phyloP scores from a whole-genome alignment of 257 asterid species.

The Jasminum sambac region DNA sequence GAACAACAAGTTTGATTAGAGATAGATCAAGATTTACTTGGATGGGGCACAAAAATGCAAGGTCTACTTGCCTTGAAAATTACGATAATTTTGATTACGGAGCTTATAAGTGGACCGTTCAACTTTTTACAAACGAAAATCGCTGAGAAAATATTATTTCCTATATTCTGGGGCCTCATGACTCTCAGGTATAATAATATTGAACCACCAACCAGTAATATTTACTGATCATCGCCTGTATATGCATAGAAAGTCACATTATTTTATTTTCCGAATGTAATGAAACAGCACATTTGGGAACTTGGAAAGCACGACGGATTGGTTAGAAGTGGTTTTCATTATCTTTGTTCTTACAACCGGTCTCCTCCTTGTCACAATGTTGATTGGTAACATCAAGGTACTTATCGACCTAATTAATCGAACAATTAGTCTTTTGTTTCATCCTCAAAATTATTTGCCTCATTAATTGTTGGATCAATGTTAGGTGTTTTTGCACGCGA shows the following conservation, averaged over 20 bases:
- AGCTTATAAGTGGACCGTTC: slow-evolving; percentile 94
- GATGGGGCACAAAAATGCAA: slow-evolving; percentile 59
- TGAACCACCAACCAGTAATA: no score
- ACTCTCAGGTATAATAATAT: slow-evolving; percentile 73
- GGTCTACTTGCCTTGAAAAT: slow-evolving; percentile 56
- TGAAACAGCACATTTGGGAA: slow-evolving; percentile 82
- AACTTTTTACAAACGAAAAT: slow-evolving; percentile 69
- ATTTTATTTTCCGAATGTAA: slow-evolving; percentile 11
- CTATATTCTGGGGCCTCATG: slow-evolving; percentile 99
- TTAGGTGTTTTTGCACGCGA: slow-evolving; percentile 92
- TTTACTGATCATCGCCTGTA: no score
- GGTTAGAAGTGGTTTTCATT: slow-evolving; percentile 87
- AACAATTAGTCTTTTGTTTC: no score
- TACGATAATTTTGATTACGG: slow-evolving; percentile 70
- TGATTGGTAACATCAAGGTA: slow-evolving; percentile 98
- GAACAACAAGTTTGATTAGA: slow-evolving; percentile 43
- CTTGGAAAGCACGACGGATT: slow-evolving; percentile 96
- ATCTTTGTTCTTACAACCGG: slow-evolving; percentile 89
- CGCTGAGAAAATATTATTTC: slow-evolving; percentile 92
- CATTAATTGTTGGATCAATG: no score
- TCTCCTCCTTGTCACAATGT: slow-evolving; percentile 86
- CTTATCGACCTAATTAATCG: neutral
- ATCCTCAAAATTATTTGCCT: no score
- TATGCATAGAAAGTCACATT: no score
- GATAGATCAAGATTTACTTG: slow-evolving; percentile 51